Evolutionary conservation across 208 protist species (phyloP), one percentile per base, ranked within the genome.

Genomic region (Crithidia fasciculata): DNA sequence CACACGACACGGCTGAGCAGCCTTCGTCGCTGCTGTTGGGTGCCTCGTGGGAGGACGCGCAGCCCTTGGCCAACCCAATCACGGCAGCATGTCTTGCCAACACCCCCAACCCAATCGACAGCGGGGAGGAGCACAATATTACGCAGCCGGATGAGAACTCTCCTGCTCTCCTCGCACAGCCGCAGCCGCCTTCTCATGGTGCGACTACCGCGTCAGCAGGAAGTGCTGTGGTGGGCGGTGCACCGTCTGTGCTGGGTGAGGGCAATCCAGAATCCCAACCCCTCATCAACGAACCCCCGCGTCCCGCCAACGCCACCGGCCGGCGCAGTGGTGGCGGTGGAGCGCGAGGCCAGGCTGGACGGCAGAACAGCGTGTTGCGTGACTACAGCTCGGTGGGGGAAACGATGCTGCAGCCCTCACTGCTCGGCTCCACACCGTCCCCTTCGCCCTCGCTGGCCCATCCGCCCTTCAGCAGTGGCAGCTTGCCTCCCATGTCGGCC

Each of bases 231-330:
- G 28, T 28, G 28, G 28, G 28, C 28, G 28, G 28, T 13, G 36
- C 8, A 37, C 52, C 59, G 52, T 80, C 72, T 3, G 57, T 82
- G 37, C 69, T 78, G 13, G 70, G 61, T 65, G 70, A 64, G 2
- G 69, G 69, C 50, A 58, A 80, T 40, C 74, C 74, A 3, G 65
- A 80, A 39, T 85, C 80, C 45, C 80, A 85, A 72, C 74, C 80
- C 15, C 70, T 85, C 47, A 74, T 85, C 59, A 28, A 12, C n/a
- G 75, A 80, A 19, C 80, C 80, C 6, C 73, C 68, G 41, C 76
- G 49, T 3, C 60, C 75, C 5, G 18, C n/a, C 7, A 40, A 59
- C 10, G 63, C 18, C 16, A 4, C 9, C 3, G 28, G 9, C 0
- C n/a, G n/a, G 3, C 62, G 49, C 5, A 37, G 4, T 57, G 10